Conservation (phyloP, 441 rosid genomes). For the Theobroma grandiflorum region DNA sequence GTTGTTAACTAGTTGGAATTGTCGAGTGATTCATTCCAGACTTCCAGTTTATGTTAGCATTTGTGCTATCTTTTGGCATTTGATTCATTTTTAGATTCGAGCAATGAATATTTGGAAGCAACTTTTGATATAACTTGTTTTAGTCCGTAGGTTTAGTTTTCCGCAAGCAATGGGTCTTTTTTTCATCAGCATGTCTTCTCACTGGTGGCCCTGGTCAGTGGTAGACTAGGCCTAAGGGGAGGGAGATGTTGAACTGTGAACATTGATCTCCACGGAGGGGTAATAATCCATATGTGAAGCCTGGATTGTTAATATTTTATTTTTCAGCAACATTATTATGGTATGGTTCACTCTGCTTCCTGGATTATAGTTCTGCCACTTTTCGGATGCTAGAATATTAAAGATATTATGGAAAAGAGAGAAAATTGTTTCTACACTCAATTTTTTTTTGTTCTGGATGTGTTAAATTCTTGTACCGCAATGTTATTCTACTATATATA, state of each 20-base stretch:
- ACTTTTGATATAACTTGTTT: not conserved
- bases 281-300: not conserved
- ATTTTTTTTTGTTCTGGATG: not conserved
- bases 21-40: not conserved
- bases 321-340: not conserved
- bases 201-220: not conserved
- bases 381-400: not conserved
- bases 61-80: not conserved
- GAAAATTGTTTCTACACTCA: not conserved
- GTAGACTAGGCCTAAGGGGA: not conserved
- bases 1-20: slow-evolving; percentile 7
- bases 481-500: not conserved
- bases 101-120: not conserved
- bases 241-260: not conserved
- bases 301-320: not conserved
- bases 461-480: not conserved
- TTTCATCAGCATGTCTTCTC: not conserved
- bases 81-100: not conserved
- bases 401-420: not conserved
- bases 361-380: not conserved
- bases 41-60: not conserved
- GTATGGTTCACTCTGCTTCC: not conserved
- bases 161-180: not conserved
- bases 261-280: not conserved
- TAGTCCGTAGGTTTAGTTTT: not conserved